Base-by-base conservation (phyloP, 2,329 filamentous ascomycete species). In the Pyricularia sp. region DNA sequence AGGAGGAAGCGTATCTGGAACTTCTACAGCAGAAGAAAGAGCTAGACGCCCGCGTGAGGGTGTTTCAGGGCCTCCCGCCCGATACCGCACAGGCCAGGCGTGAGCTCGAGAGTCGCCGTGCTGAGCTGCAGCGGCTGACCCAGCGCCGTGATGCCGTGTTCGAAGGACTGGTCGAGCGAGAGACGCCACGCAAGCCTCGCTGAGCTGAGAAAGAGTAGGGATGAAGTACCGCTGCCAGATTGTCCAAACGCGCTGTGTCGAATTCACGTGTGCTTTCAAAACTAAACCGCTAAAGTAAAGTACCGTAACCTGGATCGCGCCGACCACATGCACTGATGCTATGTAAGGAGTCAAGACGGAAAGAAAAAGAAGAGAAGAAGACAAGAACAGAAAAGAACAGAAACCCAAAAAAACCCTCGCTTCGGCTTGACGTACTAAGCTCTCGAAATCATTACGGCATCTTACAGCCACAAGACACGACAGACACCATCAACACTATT, bases 41-140 rank as follows among this genome's bases (percentile, higher is more conserved):
- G 9, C 75, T 93, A 59, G 86, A 90, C 66, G 73, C 75, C 1
- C 83, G 88, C 67, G 78, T 93, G 22, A 79, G 79, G 49, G 81
- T 80, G 26, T 96, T 91, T 69, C 83, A 87, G 64, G 86, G 88
- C 7, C 74, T 96, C 66, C 89, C 92, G 1, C 86, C 86, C 6
- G 87, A 96, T 71, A 76, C 83, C 9, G 82, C 87, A 62, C 81
- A 84, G 61, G 91, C 91, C 44, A 82, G 87, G 69, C 76, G 79
- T n/a, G 86, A 90, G 72, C 80, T 96, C 31, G 88, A 89, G 68
- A 78, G 80, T 33, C 75, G 92, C 59, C 83, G 89, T 66, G 76
- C 78, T 1, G 85, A 91, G 70, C 77, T 96, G 60, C 79, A 82
- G 53, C 76, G 77, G 10, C 75, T 91, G 63, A 86, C 82, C 31